These are phyloP conservation scores for Citrullus mucosospermus DNA, from an alignment of 306 rosid species.

Conservation along the genomic window DNA sequence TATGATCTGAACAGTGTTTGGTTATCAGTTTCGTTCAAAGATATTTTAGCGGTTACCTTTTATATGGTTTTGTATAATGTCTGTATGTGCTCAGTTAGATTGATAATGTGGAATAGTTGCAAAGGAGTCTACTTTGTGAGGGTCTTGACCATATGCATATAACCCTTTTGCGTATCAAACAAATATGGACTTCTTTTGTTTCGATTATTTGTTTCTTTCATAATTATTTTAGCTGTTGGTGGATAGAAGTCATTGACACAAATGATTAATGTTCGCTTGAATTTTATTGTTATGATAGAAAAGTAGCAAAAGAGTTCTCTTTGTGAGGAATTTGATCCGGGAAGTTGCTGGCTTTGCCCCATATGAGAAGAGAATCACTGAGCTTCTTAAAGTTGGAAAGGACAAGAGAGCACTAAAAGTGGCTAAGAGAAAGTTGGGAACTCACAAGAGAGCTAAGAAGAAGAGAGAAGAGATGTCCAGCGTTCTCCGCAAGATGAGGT, in stretches of 20 bases:
- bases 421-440: slow-evolving; percentile 81
- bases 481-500: slow-evolving; percentile 87
- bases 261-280: neutral
- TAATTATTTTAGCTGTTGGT: neutral
- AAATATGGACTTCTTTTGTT: neutral
- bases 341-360: slow-evolving; percentile 94
- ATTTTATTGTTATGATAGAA: slow-evolving; percentile 25
- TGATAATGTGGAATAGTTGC: slow-evolving; percentile 37
- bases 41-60: neutral
- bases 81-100: neutral
- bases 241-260: neutral
- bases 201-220: neutral
- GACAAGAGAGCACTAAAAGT: slow-evolving; percentile 84
- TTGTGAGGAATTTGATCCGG: slow-evolving; percentile 59
- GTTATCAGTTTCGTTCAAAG: neutral
- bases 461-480: slow-evolving; percentile 92
- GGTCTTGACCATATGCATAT: neutral
- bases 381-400: slow-evolving; percentile 91
- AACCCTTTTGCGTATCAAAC: neutral
- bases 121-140: slow-evolving; percentile 52
- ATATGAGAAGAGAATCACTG: slow-evolving; percentile 83
- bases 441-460: slow-evolving; percentile 83
- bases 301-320: slow-evolving; percentile 72
- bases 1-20: neutral
- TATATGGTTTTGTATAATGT: neutral